A percentile compares a stretch with the other conserved stretches of the same genome.
phyloP scores from a whole-genome alignment of 2,329 filamentous ascomycete genomes.

The Exophiala sideris region DNA sequence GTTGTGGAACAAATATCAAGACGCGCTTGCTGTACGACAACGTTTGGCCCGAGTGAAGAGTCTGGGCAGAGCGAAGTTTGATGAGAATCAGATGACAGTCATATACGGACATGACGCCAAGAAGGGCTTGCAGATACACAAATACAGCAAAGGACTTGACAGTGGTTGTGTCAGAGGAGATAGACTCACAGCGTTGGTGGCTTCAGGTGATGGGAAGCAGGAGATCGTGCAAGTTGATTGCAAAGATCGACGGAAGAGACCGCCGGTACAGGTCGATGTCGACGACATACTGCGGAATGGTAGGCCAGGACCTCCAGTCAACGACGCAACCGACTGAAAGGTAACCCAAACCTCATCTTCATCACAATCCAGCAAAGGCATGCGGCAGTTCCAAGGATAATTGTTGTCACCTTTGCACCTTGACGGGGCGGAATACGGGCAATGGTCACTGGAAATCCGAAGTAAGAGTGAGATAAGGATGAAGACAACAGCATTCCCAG shows the following conservation, averaged over 20 bases:
- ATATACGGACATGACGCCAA: slow-evolving; percentile 86
- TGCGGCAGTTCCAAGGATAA: too few species aligned
- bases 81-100: slow-evolving; percentile 55
- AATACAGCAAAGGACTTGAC: slow-evolving; percentile 81
- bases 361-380: too few species aligned
- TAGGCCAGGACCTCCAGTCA: neutral
- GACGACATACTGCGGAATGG: slow-evolving; percentile 15
- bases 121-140: slow-evolving; percentile 61
- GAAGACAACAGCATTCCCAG: too few species aligned
- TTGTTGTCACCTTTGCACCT: too few species aligned
- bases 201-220: slow-evolving; percentile 55
- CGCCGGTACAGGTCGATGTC: slow-evolving; percentile 6
- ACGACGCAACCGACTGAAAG: too few species aligned
- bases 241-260: slow-evolving; percentile 8
- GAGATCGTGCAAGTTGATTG: slow-evolving; percentile 44
- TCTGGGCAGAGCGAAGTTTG: slow-evolving; percentile 1
- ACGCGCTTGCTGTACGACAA: slow-evolving; percentile 25
- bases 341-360: too few species aligned
- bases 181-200: slow-evolving; percentile 71
- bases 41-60: slow-evolving; percentile 3
- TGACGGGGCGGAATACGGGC: too few species aligned
- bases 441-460: too few species aligned
- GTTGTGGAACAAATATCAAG: slow-evolving; percentile 53
- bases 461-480: too few species aligned
- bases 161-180: slow-evolving; percentile 76